These are phyloP conservation scores for Phytophthora ohioensis DNA, from an alignment of 352 stramenopile species.

Conservation along the genomic window DNA sequence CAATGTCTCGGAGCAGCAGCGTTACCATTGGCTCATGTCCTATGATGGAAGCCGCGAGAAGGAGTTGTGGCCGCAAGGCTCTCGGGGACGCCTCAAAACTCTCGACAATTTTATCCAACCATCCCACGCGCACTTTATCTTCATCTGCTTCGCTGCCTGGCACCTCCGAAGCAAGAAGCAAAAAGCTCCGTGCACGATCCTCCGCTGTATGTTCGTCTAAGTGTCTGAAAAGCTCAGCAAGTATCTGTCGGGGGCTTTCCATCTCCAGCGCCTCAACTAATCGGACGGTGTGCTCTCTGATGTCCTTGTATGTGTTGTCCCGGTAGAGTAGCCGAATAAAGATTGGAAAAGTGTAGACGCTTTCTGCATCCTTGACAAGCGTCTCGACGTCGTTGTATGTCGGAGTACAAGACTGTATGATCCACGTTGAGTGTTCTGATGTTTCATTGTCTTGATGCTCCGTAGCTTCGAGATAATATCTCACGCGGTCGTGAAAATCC, in stretches of 20 bases:
- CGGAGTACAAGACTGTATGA: constrained; percentile 18
- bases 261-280: constrained; percentile 22
- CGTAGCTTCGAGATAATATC: too few relatives aligned
- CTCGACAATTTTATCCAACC: constrained; percentile 16
- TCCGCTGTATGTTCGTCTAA: constrained; percentile 25
- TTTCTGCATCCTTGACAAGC: constrained; percentile 6
- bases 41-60: constrained; percentile 27
- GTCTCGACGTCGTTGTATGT: constrained; percentile 21
- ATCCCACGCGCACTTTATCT: constrained; percentile 10
- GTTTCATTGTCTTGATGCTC: too few relatives aligned
- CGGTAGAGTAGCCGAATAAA: constrained; percentile 32
- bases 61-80: constrained; percentile 22
- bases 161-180: constrained; percentile 27
- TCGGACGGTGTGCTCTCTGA: constrained; percentile 20
- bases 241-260: background rate
- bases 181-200: constrained; percentile 37
- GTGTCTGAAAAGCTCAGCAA: constrained; percentile 28
- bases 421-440: constrained; percentile 7
- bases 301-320: constrained; percentile 28
- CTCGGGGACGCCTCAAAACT: constrained; percentile 24
- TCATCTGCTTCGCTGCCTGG: background rate
- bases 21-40: constrained; percentile 31
- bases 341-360: constrained; percentile 10
- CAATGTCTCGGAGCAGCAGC: constrained; percentile 20
- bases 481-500: too few relatives aligned